A percentile compares a stretch with the other conserved stretches of the same genome.
Evolutionary conservation across 495 filamentous ascomycete species (phyloP).

Genomic region (Trichoderma parareesei): DNA sequence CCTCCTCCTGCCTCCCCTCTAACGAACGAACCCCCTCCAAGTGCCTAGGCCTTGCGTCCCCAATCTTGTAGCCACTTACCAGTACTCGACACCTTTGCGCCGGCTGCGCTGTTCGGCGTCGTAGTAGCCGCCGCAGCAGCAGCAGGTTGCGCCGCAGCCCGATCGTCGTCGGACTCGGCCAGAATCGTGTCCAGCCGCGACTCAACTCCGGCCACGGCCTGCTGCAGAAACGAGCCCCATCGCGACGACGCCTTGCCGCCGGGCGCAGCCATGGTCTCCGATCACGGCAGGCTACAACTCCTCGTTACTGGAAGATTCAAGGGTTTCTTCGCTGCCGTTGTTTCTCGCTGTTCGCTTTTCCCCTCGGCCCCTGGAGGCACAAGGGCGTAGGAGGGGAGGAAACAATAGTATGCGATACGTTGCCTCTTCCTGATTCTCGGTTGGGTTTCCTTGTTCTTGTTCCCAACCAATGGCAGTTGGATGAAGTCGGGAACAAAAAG

Average conservation of each 20-base stretch:
- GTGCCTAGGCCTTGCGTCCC: not conserved
- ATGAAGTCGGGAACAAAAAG: too few relatives aligned
- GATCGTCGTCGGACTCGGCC: conserved; percentile 57
- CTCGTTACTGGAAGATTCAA: too few relatives aligned
- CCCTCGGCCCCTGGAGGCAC: conserved; percentile 4
- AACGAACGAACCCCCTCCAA: too few relatives aligned
- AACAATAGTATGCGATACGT: not conserved
- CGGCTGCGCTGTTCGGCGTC: conserved; percentile 13
- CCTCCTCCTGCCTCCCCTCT: too few relatives aligned
- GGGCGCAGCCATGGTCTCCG: conserved; percentile 29
- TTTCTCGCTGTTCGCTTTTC: not conserved
- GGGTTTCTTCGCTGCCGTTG: too few relatives aligned
- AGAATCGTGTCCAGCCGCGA: conserved; percentile 88
- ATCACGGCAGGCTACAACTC: too few relatives aligned
- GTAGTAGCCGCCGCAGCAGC: conserved; percentile 6
- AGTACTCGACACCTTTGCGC: conserved; percentile 23
- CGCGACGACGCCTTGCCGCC: conserved; percentile 32
- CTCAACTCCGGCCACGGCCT: conserved; percentile 90
- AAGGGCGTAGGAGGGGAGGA: not conserved
- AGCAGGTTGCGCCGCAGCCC: conserved; percentile 13
- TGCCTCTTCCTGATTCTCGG: too few relatives aligned
- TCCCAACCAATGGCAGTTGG: too few relatives aligned
- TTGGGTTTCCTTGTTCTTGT: too few relatives aligned
- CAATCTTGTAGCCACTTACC: not conserved
- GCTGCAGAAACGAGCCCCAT: conserved; percentile 83